Evolutionary conservation across 148 eudicot genomes (phyloP), one percentile per base, ranked within the genome.

Genomic region (Rhododendron kiyosumense): DNA sequence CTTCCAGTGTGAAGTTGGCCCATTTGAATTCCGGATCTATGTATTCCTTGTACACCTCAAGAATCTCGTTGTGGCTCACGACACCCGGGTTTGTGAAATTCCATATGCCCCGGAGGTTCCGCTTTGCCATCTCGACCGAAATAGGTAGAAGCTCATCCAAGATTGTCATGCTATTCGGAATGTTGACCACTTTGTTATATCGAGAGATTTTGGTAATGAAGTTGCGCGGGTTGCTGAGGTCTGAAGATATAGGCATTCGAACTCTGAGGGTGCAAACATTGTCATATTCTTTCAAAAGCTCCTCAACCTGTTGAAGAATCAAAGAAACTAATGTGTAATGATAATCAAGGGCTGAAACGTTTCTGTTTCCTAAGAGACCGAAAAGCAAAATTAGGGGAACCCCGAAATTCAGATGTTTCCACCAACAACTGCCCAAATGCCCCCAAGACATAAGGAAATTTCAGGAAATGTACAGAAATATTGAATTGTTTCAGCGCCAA

Each of bases 191-290:
- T 75, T 92, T 91, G 63, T 86, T 89, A 22, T 91, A 91, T 52
- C 90, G 90, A 61, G 87, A 79, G 15, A 92, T 92, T 88, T 92
- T 92, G 5, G 94, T 87, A 41, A 92, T 92, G 86, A 92, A 92
- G 84, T 92, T 92, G 73, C 94, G 88, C 1, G 94, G 92, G 91
- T 92, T 92, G 92, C 65, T 88, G 38, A 92, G 91, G 52, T 92
- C 94, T 13, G 93, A 91, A 17, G 94, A 92, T 79, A 92, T 92
- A 5, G 94, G 94, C 94, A 92, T 92, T 30, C 94, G 83, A 43
- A 92, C 92, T 86, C 94, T 86, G 49, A 92, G 90, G 32, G 94
- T 91, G 91, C 94, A 92, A 13, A 92, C 94, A 81, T 92, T 92
- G 87, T 89, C 91, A 77, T 88, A 92, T 69, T 92, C 93, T 86